phyloP scores from a whole-genome alignment of 176 grass and related monocot genomes.

The Chrysopogon serrulatus region DNA sequence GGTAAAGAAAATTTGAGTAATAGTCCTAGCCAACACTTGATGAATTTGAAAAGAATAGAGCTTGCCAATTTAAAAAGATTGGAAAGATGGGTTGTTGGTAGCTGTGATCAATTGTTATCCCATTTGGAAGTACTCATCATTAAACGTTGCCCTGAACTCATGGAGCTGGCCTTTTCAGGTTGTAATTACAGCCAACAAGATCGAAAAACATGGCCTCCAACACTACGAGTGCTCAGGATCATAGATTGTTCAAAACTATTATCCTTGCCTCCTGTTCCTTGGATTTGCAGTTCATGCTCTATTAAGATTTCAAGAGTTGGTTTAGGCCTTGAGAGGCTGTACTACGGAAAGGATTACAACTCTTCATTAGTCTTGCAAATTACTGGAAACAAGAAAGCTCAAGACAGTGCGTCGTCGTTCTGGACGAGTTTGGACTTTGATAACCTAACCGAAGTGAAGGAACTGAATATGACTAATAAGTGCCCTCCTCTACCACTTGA shows the following conservation, averaged over 20 bases:
- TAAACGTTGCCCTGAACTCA: not conserved
- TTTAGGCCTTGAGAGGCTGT: no score
- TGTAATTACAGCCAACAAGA: not conserved
- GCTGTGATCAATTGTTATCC: not conserved
- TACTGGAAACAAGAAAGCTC: no score
- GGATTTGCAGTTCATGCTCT: not conserved
- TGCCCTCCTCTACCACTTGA: no score
- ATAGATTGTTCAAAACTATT: accelerated
- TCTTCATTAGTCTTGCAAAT: no score
- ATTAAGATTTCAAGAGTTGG: accelerated
- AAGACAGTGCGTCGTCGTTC: not conserved
- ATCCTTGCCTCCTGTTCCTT: not conserved
- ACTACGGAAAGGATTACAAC: no score
- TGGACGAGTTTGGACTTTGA: not conserved
- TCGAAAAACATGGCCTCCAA: not conserved
- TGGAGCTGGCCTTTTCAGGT: not conserved
- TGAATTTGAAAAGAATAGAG: not conserved
- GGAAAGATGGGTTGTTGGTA: not conserved
- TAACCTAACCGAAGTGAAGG: no score
- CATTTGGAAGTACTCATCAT: not conserved
- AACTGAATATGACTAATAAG: no score
- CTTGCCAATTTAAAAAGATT: not conserved
- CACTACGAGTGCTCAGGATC: accelerated
- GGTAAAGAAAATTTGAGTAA: not conserved
- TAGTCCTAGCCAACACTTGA: not conserved